Base-by-base conservation (phyloP, 805 yeast genomes). In the Teunomyces barrocoloradensis region DNA sequence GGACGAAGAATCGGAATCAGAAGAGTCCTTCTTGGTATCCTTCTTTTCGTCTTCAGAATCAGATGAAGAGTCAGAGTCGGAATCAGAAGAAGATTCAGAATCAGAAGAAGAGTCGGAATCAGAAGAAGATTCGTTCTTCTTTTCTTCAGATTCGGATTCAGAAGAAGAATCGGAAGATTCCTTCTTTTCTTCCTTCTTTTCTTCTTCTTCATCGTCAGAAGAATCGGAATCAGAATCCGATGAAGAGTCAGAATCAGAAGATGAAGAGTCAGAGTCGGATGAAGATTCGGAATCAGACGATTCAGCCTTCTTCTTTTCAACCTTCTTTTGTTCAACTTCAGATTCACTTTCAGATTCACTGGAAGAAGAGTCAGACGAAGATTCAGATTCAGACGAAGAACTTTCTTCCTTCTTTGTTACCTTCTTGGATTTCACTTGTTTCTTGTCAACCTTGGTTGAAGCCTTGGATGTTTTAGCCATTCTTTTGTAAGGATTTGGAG, bases 391-490 rank as follows among this genome's bases (percentile, higher is more conserved):
- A 13, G 60, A 53, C n/a, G 54, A 48, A 20, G 58, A 34, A 23
- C 47, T 47, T 44, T 51, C 53, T 40, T 49, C 58, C 59, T 63
- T 57, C 45, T 54, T 52, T 51, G 59, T 44, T 41, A 48, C 55
- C 53, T 59, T 59, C 56, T 58, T 55, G 44, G 56, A 45, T 47
- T 58, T 57, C n/a, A 42, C 34, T 30, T 42, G 35, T 21, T 63
- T 65, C 57, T 63, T 65, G 44, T 45, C 51, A 42, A 52, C 61
- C 57, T 63, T 64, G 40, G 61, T 45, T 35, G 66, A 45, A 47
- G 63, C 64, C 44, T 61, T 57, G 36, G 68, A 55, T 51, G 73
- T 54, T 58, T 71, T 72, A 53, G 73, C 77, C 77, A 72, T 72
- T 57, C 37, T 67, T 21, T 18, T 13, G n/a, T n/a, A 15, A 13